These are phyloP conservation scores for Pythium guiyangense DNA, from an alignment of 352 stramenopile species.

Conservation along the genomic window DNA sequence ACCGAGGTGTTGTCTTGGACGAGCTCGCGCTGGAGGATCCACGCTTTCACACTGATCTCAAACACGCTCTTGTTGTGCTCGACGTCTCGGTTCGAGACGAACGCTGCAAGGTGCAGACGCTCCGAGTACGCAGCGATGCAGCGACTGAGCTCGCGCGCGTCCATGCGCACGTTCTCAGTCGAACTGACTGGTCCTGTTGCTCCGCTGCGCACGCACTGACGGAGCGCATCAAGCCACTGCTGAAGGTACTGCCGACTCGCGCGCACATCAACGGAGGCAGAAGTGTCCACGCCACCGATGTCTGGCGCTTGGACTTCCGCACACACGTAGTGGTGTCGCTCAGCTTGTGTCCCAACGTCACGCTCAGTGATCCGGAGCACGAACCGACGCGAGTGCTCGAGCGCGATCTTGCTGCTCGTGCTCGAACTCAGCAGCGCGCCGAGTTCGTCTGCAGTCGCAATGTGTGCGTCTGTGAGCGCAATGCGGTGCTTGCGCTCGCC, in stretches of 20 bases:
- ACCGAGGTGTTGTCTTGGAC: slow-evolving; percentile 1
- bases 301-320: slow-evolving; percentile 21
- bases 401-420: slow-evolving; percentile 20
- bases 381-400: slow-evolving; percentile 62
- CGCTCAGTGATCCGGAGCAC: slow-evolving; percentile 52
- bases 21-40: slow-evolving; percentile 59
- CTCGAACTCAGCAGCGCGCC: slow-evolving; percentile 33
- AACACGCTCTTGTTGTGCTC: slow-evolving; percentile 32
- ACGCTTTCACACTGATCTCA: slow-evolving; percentile 48
- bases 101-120: slow-evolving; percentile 42
- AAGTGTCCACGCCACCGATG: not conserved
- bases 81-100: slow-evolving; percentile 24
- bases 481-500: slow-evolving; percentile 34
- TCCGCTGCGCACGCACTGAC: slow-evolving; percentile 3
- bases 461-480: slow-evolving; percentile 30
- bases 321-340: slow-evolving; percentile 56
- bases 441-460: slow-evolving; percentile 54
- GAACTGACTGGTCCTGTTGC: not conserved
- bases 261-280: slow-evolving; percentile 14
- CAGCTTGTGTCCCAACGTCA: slow-evolving; percentile 16
- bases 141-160: slow-evolving; percentile 32
- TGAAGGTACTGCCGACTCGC: slow-evolving; percentile 41
- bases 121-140: slow-evolving; percentile 43
- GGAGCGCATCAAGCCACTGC: slow-evolving; percentile 46
- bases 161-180: slow-evolving; percentile 5